Conservation (phyloP, 495 filamentous ascomycete genomes). For the Letharia lupina region DNA sequence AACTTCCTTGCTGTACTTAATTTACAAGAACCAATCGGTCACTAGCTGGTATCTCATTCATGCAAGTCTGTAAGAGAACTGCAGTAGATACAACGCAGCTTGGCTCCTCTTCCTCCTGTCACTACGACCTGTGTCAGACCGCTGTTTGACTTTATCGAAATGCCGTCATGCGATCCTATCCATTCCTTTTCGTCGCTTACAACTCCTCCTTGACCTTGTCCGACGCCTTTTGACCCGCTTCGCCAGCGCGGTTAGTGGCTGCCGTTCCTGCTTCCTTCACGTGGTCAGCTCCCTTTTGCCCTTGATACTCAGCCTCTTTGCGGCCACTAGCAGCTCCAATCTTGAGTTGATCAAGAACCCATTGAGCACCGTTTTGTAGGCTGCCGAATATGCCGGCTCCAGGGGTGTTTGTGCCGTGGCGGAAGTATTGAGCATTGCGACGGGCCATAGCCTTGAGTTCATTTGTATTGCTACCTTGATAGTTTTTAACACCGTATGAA, state of each 20-base stretch:
- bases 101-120: background rate
- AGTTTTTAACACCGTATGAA: constrained; percentile 66
- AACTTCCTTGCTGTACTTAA: background rate
- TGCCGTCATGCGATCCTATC: constrained; percentile 6
- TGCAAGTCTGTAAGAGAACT: background rate
- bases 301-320: constrained; percentile 43
- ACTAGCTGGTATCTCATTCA: background rate
- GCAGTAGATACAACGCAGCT: background rate
- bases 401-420: constrained; percentile 63
- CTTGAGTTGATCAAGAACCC: constrained; percentile 52
- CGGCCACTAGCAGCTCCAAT: constrained; percentile 56
- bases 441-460: constrained; percentile 59
- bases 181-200: constrained; percentile 16
- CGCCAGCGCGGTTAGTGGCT: constrained; percentile 27
- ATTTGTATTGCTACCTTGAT: constrained; percentile 60
- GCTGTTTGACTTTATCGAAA: constrained; percentile 4
- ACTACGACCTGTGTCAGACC: background rate
- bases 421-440: constrained; percentile 66
- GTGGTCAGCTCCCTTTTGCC: constrained; percentile 42
- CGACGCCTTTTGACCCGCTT: constrained; percentile 27
- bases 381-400: constrained; percentile 57
- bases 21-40: constrained; percentile 1
- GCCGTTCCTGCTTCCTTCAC: constrained; percentile 28
- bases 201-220: constrained; percentile 31
- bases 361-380: constrained; percentile 50